Conservation (phyloP, 2,329 filamentous ascomycete species). For the Monascus ruber region DNA sequence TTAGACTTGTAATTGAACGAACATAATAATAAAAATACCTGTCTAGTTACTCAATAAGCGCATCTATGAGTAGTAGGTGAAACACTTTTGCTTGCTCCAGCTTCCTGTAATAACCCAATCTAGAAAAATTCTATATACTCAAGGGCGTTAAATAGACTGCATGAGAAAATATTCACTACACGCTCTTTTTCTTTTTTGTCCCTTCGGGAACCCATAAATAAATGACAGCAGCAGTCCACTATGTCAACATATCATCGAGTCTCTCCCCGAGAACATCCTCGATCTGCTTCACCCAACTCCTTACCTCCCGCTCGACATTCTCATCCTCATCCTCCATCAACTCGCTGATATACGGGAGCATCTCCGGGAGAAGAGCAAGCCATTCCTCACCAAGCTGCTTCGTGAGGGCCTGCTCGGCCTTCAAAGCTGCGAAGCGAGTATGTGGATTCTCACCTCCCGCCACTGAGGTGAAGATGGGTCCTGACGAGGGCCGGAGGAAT, state of each 20-base stretch:
- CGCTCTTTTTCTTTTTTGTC: too few relatives aligned
- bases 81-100: too few relatives aligned
- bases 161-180: too few relatives aligned
- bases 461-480: constrained; percentile 4
- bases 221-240: not conserved
- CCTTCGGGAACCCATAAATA: too few relatives aligned
- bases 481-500: constrained; percentile 53
- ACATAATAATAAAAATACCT: too few relatives aligned
- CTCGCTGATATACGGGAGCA: constrained; percentile 92
- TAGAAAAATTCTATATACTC: too few relatives aligned
- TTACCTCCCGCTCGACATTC: constrained; percentile 76
- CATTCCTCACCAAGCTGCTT: constrained; percentile 82
- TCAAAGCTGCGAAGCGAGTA: constrained; percentile 70
- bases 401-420: constrained; percentile 69
- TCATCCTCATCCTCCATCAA: constrained; percentile 95
- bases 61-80: too few relatives aligned
- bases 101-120: too few relatives aligned
- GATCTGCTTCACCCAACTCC: constrained; percentile 81
- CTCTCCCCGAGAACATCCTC: constrained; percentile 84
- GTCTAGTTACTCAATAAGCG: too few relatives aligned
- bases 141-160: too few relatives aligned
- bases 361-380: constrained; percentile 82
- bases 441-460: constrained; percentile 47
- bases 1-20: too few relatives aligned
- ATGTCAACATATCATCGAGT: constrained; percentile 84